Evolutionary conservation across 2,329 filamentous ascomycete species (phyloP).

Genomic region (Ceratocystis eucalypticola): DNA sequence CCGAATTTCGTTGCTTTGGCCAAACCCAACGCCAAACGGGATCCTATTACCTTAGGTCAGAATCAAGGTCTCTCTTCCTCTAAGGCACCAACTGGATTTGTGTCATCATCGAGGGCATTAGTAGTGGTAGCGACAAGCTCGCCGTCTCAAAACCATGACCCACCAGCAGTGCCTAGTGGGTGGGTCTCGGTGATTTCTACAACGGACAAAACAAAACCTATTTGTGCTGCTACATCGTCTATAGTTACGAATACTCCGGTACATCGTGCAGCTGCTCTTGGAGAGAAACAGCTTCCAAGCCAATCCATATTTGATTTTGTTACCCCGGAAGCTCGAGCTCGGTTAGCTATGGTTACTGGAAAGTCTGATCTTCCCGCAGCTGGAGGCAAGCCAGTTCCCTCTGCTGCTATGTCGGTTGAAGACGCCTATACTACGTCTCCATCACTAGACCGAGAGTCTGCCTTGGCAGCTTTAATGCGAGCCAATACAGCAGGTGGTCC

Average conservation of each 20-base stretch:
- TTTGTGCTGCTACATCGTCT: too few relatives aligned
- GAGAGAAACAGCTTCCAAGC: slow-evolving; percentile 64
- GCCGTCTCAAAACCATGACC: neutral
- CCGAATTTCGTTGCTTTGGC: slow-evolving; percentile 23
- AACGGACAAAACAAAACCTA: neutral
- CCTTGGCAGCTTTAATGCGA: slow-evolving; percentile 53
- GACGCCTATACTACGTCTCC: slow-evolving; percentile 41
- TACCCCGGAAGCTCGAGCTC: slow-evolving; percentile 60
- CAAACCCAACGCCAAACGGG: slow-evolving; percentile 1
- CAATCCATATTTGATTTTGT: slow-evolving; percentile 96
- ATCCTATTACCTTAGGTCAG: neutral
- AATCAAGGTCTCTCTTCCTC: neutral
- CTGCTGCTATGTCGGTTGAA: slow-evolving; percentile 45
- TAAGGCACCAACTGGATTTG: slow-evolving; percentile 10
- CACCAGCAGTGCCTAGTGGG: slow-evolving; percentile 10
- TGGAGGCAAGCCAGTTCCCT: slow-evolving; percentile 50
- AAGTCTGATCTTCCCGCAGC: slow-evolving; percentile 65
- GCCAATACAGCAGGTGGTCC: slow-evolving; percentile 56
- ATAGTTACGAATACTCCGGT: neutral
- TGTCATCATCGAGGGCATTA: neutral
- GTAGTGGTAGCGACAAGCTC: too few relatives aligned
- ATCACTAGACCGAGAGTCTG: slow-evolving; percentile 50
- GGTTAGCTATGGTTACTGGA: slow-evolving; percentile 62
- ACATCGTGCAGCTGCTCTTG: slow-evolving; percentile 32
- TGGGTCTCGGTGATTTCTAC: slow-evolving; percentile 8